A percentile compares a stretch with the other conserved stretches of the same genome.
These are phyloP conservation scores for Ceratocystis diversiconidia DNA, from an alignment of 2,329 filamentous ascomycete species.

Conservation along the genomic window DNA sequence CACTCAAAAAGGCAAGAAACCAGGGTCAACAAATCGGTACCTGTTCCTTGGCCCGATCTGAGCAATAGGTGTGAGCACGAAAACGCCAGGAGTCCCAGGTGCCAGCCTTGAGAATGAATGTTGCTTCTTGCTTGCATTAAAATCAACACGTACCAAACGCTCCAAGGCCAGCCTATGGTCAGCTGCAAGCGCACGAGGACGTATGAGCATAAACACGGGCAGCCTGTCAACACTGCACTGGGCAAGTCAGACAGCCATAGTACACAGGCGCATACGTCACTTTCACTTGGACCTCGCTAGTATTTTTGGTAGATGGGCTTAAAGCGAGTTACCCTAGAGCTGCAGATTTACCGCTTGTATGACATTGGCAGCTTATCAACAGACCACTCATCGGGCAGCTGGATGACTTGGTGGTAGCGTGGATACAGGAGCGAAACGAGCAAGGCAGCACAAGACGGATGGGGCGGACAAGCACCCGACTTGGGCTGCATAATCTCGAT, in stretches of 20 bases:
- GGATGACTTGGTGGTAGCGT: background rate
- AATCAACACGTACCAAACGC: background rate
- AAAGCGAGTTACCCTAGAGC: background rate
- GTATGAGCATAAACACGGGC: too few species aligned
- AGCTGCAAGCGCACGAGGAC: background rate
- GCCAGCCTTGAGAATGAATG: too few species aligned
- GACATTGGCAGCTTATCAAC: background rate
- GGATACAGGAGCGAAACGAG: too few species aligned
- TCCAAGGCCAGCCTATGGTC: background rate
- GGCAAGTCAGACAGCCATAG: too few species aligned
- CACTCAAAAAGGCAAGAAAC: background rate
- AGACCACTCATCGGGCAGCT: background rate
- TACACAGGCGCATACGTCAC: background rate
- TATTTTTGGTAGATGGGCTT: background rate
- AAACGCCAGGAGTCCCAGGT: background rate
- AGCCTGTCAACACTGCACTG: too few species aligned
- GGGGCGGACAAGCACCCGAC: background rate
- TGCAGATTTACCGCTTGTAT: background rate
- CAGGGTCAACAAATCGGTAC: slow-evolving; percentile 6
- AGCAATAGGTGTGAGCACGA: background rate
- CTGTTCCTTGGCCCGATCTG: background rate
- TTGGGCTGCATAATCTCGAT: background rate
- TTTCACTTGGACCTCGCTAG: background rate
- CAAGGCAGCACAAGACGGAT: too few species aligned
- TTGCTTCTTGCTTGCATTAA: background rate